These are phyloP conservation scores for Saraca asoca DNA, from an alignment of 331 rosid species.

Conservation along the genomic window DNA sequence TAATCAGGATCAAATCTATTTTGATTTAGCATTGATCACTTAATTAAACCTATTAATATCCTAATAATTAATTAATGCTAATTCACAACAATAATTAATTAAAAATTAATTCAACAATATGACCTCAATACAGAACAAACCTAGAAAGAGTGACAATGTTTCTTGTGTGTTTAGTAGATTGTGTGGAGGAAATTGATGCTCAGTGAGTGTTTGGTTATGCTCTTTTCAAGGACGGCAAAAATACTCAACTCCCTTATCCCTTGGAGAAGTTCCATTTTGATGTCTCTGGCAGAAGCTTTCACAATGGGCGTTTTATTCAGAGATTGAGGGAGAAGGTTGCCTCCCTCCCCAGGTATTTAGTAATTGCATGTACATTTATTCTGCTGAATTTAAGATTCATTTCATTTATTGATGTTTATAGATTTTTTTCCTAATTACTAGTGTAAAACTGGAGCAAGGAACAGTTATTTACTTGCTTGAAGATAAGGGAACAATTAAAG, in stretches of 20 bases:
- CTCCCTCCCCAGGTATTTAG: slow-evolving; percentile 73
- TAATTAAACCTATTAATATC: no score
- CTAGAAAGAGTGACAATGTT: no score
- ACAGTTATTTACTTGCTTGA: slow-evolving; percentile 88
- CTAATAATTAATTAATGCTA: no score
- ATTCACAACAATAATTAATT: no score
- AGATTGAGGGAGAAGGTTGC: slow-evolving; percentile 89
- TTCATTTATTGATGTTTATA: no score
- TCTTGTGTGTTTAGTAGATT: slow-evolving; percentile 60
- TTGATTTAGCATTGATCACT: no score
- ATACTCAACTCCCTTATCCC: slow-evolving; percentile 76
- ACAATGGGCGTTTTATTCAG: slow-evolving; percentile 94
- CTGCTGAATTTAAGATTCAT: no score
- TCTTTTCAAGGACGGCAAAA: slow-evolving; percentile 90
- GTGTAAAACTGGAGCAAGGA: slow-evolving; percentile 82
- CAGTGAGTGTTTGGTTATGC: slow-evolving; percentile 88
- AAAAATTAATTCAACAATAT: no score
- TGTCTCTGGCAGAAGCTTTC: slow-evolving; percentile 94
- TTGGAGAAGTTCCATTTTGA: slow-evolving; percentile 82
- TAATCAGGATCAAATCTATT: no score
- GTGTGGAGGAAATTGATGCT: slow-evolving; percentile 85
- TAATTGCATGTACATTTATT: no score
- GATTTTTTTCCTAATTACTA: slow-evolving; percentile 34
- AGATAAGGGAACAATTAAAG: slow-evolving; percentile 77
- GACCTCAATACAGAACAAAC: no score